Evolutionary conservation across 441 rosid genomes (phyloP), one percentile per base, ranked within the genome.

Genomic region (Geranium incanum): DNA sequence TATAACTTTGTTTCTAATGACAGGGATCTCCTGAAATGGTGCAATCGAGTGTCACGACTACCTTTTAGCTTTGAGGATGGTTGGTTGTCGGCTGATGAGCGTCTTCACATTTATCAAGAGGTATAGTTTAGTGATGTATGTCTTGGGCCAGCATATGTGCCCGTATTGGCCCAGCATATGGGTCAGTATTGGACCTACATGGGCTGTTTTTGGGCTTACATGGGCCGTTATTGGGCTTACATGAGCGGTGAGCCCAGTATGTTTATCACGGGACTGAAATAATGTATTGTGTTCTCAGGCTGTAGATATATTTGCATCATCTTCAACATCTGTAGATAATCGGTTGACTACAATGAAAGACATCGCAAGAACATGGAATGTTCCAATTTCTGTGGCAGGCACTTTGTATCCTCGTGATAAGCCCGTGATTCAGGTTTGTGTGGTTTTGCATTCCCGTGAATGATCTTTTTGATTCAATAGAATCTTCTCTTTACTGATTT

Each of bases 1-100:
- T 64, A 55, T 18, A 71, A 77, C 76, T 75, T 76, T 68, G 71
- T 71, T 60, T 21, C 36, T 21, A 33, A 74, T 82, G 75, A 66
- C 85, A 95, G 99, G 87, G 99, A 95, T 86, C 89, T 95, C 71
- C 89, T 95, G 65, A 93, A 95, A 84, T 93, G 92, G 97, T 93
- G 99, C 84, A 95, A 88, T 77, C 84, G 99, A 75, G 86, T 95
- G 80, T 84, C 80, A 52, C 81, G 84, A 21, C 75, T 83, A 41
- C 81, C 78, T 72, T 79, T 76, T 72, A 62, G 72, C 75, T 59
- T 68, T 2, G 18, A 4, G 9, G 76, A 55, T 33, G 57, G 79
- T 81, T 78, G 78, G 69, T 77, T 88, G 81, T 76, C 95, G 66
- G 76, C 87, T 65, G 73, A 75, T 66, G 89, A 89, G 72, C 75